These are phyloP conservation scores for Friedmanniomyces simplex DNA, from an alignment of 495 filamentous ascomycete species.

Conservation along the genomic window DNA sequence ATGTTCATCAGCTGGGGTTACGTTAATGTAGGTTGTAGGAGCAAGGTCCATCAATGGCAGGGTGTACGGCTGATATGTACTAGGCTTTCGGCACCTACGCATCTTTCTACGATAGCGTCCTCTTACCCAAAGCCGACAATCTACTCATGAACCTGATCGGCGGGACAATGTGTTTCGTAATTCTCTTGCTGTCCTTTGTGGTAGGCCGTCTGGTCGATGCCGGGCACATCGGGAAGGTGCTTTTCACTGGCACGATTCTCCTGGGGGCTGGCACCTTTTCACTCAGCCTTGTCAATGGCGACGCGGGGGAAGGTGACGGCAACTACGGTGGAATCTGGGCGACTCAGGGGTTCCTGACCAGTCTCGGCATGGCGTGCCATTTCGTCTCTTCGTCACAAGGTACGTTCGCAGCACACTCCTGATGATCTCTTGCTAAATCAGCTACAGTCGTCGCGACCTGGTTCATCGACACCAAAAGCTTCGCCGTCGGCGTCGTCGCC, in stretches of 20 bases:
- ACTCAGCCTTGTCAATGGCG: slow-evolving; percentile 25
- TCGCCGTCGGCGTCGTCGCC: slow-evolving; percentile 36
- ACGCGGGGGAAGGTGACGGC: slow-evolving; percentile 15
- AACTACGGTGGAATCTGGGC: slow-evolving; percentile 31
- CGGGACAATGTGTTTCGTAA: slow-evolving; percentile 7
- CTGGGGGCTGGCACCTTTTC: slow-evolving; percentile 30
- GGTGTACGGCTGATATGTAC: not conserved
- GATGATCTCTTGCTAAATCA: not conserved
- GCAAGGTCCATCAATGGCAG: not conserved
- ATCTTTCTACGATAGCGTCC: slow-evolving; percentile 31
- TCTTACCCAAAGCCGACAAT: slow-evolving; percentile 24
- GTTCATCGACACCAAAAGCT: slow-evolving; percentile 30
- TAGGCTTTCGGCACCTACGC: slow-evolving; percentile 36
- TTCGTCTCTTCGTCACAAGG: slow-evolving; percentile 38
- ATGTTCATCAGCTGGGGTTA: slow-evolving; percentile 39
- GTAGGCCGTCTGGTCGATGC: slow-evolving; percentile 36
- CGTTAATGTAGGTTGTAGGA: not conserved
- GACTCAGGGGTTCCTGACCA: slow-evolving; percentile 33
- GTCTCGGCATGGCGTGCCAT: slow-evolving; percentile 38
- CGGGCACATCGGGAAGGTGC: slow-evolving; percentile 26
- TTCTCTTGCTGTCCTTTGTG: slow-evolving; percentile 31
- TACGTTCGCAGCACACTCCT: slow-evolving; percentile 6
- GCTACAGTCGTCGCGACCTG: slow-evolving; percentile 32
- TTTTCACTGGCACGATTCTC: slow-evolving; percentile 27
- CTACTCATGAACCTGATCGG: slow-evolving; percentile 31